A percentile compares a stretch with the other conserved stretches of the same genome.
Evolutionary conservation across 176 grass and related monocot species (phyloP).

Genomic region (Zea mays): DNA sequence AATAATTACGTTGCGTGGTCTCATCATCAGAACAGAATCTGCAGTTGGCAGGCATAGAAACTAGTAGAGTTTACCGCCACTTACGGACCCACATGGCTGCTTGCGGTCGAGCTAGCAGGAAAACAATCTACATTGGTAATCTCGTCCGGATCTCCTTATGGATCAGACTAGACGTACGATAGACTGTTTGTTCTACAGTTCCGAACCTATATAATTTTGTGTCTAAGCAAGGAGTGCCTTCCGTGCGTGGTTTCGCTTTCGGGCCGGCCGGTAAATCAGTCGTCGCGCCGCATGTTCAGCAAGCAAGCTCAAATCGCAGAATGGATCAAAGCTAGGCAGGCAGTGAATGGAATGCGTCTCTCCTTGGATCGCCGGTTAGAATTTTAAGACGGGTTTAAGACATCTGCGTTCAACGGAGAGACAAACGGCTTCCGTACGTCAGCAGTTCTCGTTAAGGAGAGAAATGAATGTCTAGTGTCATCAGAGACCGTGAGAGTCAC

Average conservation of each 20-base stretch:
- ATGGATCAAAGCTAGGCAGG: slow-evolving; percentile 1
- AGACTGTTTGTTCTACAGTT: no score
- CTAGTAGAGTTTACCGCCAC: neutral
- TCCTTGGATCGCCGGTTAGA: neutral
- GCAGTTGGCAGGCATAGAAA: slow-evolving; percentile 1
- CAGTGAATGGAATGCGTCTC: neutral
- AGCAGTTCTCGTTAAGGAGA: neutral
- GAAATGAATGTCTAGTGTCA: neutral
- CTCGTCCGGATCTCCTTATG: neutral
- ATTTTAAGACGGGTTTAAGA: slow-evolving; percentile 1
- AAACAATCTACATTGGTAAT: slow-evolving; percentile 15
- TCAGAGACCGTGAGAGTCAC: neutral
- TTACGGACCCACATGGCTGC: neutral
- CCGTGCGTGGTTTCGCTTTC: neutral
- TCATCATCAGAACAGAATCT: slow-evolving; percentile 25
- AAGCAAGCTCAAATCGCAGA: neutral
- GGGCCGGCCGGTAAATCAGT: neutral
- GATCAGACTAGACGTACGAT: neutral
- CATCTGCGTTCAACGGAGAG: neutral
- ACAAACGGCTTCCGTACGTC: neutral
- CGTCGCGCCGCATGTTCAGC: neutral
- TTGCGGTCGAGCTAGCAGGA: no score
- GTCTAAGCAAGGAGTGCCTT: neutral
- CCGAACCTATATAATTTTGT: neutral
- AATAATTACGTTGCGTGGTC: slow-evolving; percentile 20